Percentiles rank a stretch among this genome's conserved stretches.
These are phyloP conservation scores for Aquilaria yunnanensis DNA, from an alignment of 345 rosid species.

Conservation along the genomic window DNA sequence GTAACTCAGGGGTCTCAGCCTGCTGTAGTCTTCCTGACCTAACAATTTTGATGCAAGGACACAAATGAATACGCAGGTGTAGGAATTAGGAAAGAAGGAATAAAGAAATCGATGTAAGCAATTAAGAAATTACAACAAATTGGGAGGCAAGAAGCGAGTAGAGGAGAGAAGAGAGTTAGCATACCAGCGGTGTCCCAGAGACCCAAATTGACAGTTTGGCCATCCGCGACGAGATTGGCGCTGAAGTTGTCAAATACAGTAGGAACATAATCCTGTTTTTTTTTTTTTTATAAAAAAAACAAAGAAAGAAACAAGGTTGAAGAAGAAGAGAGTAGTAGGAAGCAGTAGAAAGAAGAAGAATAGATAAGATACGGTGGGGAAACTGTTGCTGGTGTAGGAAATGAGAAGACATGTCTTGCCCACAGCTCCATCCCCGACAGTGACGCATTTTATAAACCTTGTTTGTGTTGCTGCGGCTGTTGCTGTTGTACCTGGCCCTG, in stretches of 20 bases:
- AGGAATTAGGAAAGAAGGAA: too few relatives aligned
- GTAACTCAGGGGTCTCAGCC: conserved; percentile 47
- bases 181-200: conserved; percentile 96
- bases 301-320: not conserved
- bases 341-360: not conserved
- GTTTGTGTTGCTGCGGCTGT: conserved; percentile 32
- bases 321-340: not conserved
- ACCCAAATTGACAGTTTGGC: conserved; percentile 74
- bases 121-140: not conserved
- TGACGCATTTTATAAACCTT: conserved; percentile 84
- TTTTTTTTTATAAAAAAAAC: not conserved
- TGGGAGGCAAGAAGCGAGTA: conserved; percentile 5
- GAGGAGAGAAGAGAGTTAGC: conserved; percentile 7
- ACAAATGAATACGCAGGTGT: too few relatives aligned
- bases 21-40: conserved; percentile 53
- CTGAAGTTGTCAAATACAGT: conserved; percentile 91
- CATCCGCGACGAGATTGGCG: conserved; percentile 89
- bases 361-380: conserved; percentile 50
- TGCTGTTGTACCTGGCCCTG: not conserved
- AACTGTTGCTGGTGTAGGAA: conserved; percentile 83
- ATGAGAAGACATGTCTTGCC: conserved; percentile 93
- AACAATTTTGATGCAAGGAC: not conserved
- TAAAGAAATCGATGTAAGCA: too few relatives aligned
- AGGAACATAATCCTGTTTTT: conserved; percentile 54
- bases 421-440: conserved; percentile 94